Percentiles rank a stretch among this genome's conserved stretches.
These are phyloP conservation scores for Rubus parviflorus DNA, from an alignment of 306 rosid species.

Conservation along the genomic window DNA sequence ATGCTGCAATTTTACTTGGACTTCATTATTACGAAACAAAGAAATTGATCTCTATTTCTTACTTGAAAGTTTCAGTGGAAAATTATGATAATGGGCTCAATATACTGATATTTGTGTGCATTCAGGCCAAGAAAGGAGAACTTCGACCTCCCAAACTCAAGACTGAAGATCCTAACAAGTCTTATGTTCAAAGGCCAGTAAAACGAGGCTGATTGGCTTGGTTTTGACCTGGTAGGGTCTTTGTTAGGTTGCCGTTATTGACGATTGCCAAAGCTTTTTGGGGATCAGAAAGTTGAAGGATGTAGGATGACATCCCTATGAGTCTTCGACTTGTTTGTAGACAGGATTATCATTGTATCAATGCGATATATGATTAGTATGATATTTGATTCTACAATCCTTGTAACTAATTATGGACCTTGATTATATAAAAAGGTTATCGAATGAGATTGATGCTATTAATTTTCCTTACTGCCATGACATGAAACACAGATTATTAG, in stretches of 20 bases:
- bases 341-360: slow-evolving; percentile 6
- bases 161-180: slow-evolving; percentile 97
- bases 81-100: background rate
- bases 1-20: slow-evolving; percentile 6
- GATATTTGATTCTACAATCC: slow-evolving; percentile 1
- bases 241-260: background rate
- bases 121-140: slow-evolving; percentile 91
- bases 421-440: no score
- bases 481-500: background rate
- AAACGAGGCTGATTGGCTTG: slow-evolving; percentile 65
- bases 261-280: slow-evolving; percentile 14
- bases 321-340: slow-evolving; percentile 27
- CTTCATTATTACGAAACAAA: background rate
- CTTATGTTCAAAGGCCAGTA: slow-evolving; percentile 95
- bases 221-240: slow-evolving; percentile 14
- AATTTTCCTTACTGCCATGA: background rate
- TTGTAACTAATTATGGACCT: background rate
- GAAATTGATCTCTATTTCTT: background rate
- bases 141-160: slow-evolving; percentile 94
- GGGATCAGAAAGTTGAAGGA: slow-evolving; percentile 7
- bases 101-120: slow-evolving; percentile 1
- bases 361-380: slow-evolving; percentile 24
- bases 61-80: background rate
- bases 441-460: background rate
- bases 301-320: slow-evolving; percentile 35